Percentiles rank a stretch among this genome's conserved stretches.
Evolutionary conservation across 1,139 yeast genomes (phyloP).

Genomic region (Wickerhamomyces sp.): DNA sequence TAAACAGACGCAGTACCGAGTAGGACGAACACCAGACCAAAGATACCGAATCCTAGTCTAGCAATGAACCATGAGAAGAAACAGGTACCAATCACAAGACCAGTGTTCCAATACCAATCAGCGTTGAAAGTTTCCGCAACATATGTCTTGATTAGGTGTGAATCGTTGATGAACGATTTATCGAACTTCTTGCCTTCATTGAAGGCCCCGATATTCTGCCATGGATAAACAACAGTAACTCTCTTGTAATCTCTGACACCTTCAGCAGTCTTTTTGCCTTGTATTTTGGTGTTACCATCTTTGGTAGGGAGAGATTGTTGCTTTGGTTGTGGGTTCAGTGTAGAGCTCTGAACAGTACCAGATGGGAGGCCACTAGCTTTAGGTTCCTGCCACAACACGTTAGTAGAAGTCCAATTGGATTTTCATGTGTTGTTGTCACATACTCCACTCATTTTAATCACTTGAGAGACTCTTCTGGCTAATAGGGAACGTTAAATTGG

Average conservation of each 20-base stretch:
- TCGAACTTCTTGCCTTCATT: conserved; percentile 25
- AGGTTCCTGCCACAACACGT: neutral
- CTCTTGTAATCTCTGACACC: neutral
- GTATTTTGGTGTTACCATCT: neutral
- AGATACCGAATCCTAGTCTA: conserved; percentile 49
- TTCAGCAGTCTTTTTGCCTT: conserved; percentile 21
- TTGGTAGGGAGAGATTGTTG: conserved; percentile 1
- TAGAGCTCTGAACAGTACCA: neutral
- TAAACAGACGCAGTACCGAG: conserved; percentile 62
- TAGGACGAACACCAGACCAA: conserved; percentile 52
- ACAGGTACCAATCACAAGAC: conserved; percentile 63
- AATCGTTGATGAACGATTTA: conserved; percentile 21
- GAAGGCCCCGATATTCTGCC: conserved; percentile 39
- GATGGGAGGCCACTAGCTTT: neutral
- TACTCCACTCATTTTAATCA: neutral
- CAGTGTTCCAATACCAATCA: conserved; percentile 69
- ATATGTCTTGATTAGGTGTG: conserved; percentile 45
- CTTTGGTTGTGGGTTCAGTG: neutral
- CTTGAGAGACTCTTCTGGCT: neutral
- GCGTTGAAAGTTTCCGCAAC: conserved; percentile 63
- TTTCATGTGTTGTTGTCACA: neutral
- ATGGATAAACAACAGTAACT: conserved; percentile 26
- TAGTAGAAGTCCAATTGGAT: neutral
- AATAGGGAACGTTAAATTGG: neutral
- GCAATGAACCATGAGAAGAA: conserved; percentile 64